Base-by-base conservation (phyloP, 805 yeast genomes). In the Kodamaea fukazawae region DNA sequence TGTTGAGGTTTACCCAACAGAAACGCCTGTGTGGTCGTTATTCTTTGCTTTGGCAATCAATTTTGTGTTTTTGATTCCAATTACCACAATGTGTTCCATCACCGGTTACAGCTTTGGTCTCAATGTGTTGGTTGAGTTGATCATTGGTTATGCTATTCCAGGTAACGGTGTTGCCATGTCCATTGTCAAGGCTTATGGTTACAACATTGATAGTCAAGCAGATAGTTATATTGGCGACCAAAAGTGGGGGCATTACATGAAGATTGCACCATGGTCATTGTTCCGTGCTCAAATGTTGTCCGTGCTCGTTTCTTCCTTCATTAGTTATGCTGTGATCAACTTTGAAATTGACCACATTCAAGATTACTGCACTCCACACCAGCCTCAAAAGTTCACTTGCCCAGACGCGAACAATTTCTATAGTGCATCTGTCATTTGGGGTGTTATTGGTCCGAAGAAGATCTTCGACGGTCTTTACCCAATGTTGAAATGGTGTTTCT, bases 221-320 rank as follows among this genome's bases (percentile, higher is more conserved):
- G 66, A 76, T 30, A 63, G 67, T 38, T 78, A 70, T 53, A 63
- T 76, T 25, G 63, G 69, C 7, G 83, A 78, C 49, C 73, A 76
- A 68, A 82, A 82, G 50, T 54, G 78, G 54, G 85, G 78, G 1
- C 86, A 82, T 43, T 83, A 83, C 52, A 57, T 79, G 52, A 79
- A 79, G 47, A 62, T 82, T 13, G 78, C 83, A 0, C 87, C 86
- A 3, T 65, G 79, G 42, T 66, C 78, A 0, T 61, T 81, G 44
- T 80, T 83, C 60, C 56, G 69, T 55, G 44, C 45, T 18, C 65
- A 60, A 48, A 48, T 59, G 38, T 17, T 49, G 9, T 48, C 59
- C 4, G 50, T 47, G 3, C 38, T 49, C 13, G 35, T 57, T 32
- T 29, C 49, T 18, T 47, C 57, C 3, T 51, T 57, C 25, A 38